A percentile compares a stretch with the other conserved stretches of the same genome.
phyloP scores from a whole-genome alignment of 1,284 basidiomycete genomes.

The Cerrena zonata region DNA sequence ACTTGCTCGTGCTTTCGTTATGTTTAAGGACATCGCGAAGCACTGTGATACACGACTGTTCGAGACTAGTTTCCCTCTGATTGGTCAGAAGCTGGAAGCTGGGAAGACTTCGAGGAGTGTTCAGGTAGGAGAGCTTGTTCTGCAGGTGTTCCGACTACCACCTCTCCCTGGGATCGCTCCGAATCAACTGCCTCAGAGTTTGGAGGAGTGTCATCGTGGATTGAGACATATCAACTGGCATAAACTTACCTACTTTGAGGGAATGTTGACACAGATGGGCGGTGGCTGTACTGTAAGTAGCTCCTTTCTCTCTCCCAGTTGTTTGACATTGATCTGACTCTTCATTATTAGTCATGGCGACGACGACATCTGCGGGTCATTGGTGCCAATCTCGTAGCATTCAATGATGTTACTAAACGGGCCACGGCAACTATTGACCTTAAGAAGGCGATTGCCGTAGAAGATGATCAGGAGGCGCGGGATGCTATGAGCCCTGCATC shows the following conservation, averaged over 20 bases:
- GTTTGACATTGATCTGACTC: slow-evolving; percentile 2
- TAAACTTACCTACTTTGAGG: slow-evolving; percentile 85
- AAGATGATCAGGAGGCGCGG: slow-evolving; percentile 66
- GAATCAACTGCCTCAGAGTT: slow-evolving; percentile 78
- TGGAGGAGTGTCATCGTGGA: slow-evolving; percentile 89
- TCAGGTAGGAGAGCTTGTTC: slow-evolving; percentile 72
- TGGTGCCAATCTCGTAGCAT: slow-evolving; percentile 83
- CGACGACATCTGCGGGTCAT: slow-evolving; percentile 82
- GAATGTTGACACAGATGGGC: slow-evolving; percentile 89
- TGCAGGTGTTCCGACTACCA: slow-evolving; percentile 87
- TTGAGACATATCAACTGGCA: slow-evolving; percentile 87
- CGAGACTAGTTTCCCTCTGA: slow-evolving; percentile 79
- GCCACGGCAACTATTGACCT: slow-evolving; percentile 88
- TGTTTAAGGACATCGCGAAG: slow-evolving; percentile 77
- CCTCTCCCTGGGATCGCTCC: slow-evolving; percentile 77
- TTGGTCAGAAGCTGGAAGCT: slow-evolving; percentile 63
- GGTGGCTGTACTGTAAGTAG: slow-evolving; percentile 85
- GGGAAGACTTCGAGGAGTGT: slow-evolving; percentile 52
- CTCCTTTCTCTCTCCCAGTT: slow-evolving; percentile 15
- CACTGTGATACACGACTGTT: slow-evolving; percentile 80
- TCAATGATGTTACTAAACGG: slow-evolving; percentile 90
- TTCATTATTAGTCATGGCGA: slow-evolving; percentile 69
- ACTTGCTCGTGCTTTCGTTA: slow-evolving; percentile 75
- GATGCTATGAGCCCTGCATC: slow-evolving; percentile 41
- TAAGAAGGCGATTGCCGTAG: slow-evolving; percentile 72